Percentiles rank a stretch among this genome's conserved stretches.
Evolutionary conservation across 192 early-diverging fungal species (phyloP).

Genomic region (Umbelopsis isabellina): DNA sequence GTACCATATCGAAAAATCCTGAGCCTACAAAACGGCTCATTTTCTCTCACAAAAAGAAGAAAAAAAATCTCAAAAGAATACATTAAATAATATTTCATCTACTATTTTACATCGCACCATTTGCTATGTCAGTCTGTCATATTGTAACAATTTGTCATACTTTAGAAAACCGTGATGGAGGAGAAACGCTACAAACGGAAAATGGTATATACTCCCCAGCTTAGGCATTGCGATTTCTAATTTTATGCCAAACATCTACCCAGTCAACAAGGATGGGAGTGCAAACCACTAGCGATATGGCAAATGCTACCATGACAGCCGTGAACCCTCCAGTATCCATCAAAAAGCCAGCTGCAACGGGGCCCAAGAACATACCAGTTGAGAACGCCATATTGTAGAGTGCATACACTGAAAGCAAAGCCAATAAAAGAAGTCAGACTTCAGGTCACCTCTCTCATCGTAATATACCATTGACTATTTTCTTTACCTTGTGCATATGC

Average conservation of each 20-base stretch:
- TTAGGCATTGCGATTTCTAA: too few species aligned
- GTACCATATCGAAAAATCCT: too few species aligned
- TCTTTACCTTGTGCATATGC: slow-evolving; percentile 41
- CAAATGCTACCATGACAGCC: slow-evolving; percentile 29
- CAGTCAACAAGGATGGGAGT: slow-evolving; percentile 36
- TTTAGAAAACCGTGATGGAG: too few species aligned
- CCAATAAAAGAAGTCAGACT: neutral
- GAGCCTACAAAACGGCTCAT: too few species aligned
- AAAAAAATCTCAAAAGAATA: too few species aligned
- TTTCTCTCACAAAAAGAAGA: too few species aligned
- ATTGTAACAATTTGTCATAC: too few species aligned
- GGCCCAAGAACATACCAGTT: slow-evolving; percentile 74
- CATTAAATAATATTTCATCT: too few species aligned
- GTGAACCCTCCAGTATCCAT: slow-evolving; percentile 28
- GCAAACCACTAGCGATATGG: slow-evolving; percentile 18
- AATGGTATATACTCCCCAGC: too few species aligned
- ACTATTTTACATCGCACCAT: too few species aligned
- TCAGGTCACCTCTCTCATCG: neutral
- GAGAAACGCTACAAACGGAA: too few species aligned
- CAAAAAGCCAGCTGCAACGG: slow-evolving; percentile 59
- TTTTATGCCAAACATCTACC: neutral
- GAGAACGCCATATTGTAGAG: slow-evolving; percentile 79
- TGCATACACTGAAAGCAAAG: slow-evolving; percentile 55
- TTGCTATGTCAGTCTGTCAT: too few species aligned
- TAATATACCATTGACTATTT: neutral